phyloP scores from a whole-genome alignment of 2,329 filamentous ascomycete genomes.

The Bertia moriformis region DNA sequence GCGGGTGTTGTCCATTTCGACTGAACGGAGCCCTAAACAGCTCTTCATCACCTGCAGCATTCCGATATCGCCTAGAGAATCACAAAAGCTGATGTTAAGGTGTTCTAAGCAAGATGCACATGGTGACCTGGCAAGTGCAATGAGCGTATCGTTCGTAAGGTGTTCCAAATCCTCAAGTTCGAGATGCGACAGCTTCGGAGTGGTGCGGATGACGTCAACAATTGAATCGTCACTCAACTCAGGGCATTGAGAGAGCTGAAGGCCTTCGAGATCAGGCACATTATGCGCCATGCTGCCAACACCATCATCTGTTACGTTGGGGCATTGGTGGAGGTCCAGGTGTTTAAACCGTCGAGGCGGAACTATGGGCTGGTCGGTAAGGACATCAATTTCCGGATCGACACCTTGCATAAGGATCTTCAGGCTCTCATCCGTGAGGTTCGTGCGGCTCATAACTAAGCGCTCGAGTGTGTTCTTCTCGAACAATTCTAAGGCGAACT shows the following conservation, averaged over 20 bases:
- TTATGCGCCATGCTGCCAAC: conserved; percentile 59
- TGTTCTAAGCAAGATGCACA: conserved; percentile 62
- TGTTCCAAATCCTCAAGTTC: conserved; percentile 75
- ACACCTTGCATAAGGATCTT: conserved; percentile 61
- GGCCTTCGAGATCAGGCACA: conserved; percentile 65
- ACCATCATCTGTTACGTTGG: conserved; percentile 56
- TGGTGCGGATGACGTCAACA: conserved; percentile 56
- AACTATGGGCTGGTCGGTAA: conserved; percentile 64
- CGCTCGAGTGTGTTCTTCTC: conserved; percentile 67
- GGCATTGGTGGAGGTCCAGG: conserved; percentile 71
- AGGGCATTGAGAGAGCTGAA: conserved; percentile 70
- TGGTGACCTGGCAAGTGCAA: conserved; percentile 60
- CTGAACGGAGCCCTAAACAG: conserved; percentile 51
- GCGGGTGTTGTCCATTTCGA: conserved; percentile 88
- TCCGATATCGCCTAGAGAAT: conserved; percentile 67
- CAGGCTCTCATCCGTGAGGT: conserved; percentile 63
- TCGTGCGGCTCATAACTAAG: conserved; percentile 67
- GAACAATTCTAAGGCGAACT: conserved; percentile 64
- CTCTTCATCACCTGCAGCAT: conserved; percentile 70
- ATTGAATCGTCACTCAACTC: conserved; percentile 61
- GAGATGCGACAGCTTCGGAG: conserved; percentile 67
- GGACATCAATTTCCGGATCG: conserved; percentile 64
- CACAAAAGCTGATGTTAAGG: conserved; percentile 80
- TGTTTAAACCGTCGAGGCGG: conserved; percentile 68
- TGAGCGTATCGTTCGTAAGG: conserved; percentile 61